A percentile compares a stretch with the other conserved stretches of the same genome.
These are phyloP conservation scores for Neurospora terricola DNA, from an alignment of 495 filamentous ascomycete species.

Conservation along the genomic window DNA sequence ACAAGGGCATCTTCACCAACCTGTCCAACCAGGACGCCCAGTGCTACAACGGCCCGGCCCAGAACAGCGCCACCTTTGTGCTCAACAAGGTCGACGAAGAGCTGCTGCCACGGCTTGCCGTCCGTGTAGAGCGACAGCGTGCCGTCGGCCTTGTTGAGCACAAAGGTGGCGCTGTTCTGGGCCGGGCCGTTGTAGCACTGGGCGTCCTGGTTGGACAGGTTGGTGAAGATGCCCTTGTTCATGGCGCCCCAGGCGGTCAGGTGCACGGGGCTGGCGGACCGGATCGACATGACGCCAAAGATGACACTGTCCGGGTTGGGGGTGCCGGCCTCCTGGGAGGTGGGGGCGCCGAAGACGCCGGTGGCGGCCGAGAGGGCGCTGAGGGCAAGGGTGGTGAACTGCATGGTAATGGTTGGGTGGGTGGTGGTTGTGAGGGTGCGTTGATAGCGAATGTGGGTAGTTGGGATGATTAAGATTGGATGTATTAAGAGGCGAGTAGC, in stretches of 20 bases:
- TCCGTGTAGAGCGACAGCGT: constrained; percentile 36
- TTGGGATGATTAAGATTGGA: not conserved
- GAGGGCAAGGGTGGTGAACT: constrained; percentile 8
- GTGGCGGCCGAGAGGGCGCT: constrained; percentile 36
- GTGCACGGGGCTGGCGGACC: constrained; percentile 37
- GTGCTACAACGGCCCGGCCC: constrained; percentile 28
- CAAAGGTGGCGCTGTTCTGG: constrained; percentile 37
- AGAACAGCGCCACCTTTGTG: constrained; percentile 38
- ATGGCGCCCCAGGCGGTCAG: constrained; percentile 32
- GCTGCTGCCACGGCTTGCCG: constrained; percentile 32
- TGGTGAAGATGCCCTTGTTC: constrained; percentile 33
- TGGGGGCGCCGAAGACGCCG: constrained; percentile 17
- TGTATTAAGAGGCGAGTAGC: not conserved
- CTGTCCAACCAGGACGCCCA: constrained; percentile 33
- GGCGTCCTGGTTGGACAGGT: constrained; percentile 32
- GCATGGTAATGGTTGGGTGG: constrained; percentile 5
- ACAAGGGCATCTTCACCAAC: constrained; percentile 34
- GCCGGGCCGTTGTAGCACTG: constrained; percentile 30
- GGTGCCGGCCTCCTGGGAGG: constrained; percentile 2
- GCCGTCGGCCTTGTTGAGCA: constrained; percentile 28
- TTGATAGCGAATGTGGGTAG: not conserved
- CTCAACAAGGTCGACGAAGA: constrained; percentile 38
- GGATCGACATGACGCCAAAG: constrained; percentile 39
- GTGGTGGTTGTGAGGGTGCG: not conserved
- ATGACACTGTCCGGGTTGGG: constrained; percentile 1